Evolutionary conservation across 257 asterid species (phyloP), one percentile per base, ranked within the genome.

Genomic region (Solanum megistacrolobum): DNA sequence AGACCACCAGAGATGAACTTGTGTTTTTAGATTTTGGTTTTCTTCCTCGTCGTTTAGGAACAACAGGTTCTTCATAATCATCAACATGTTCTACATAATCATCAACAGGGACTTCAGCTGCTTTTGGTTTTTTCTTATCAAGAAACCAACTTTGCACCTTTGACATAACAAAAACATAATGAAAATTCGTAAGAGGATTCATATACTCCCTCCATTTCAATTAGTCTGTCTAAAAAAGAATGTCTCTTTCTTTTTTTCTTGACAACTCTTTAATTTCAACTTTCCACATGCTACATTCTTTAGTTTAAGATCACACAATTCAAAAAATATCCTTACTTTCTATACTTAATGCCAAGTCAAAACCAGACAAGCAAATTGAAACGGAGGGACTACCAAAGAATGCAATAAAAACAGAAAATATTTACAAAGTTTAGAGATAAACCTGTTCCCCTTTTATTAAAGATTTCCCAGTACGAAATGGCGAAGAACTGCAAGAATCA

Each of bases 121-220:
- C 89, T 90, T 85, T 76, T 25, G 52, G 78, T 55, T 68, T 86
- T 72, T 76, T 89, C 87, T 91, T 93, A 83, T 93, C 94, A 48
- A 79, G 84, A 87, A 95, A 95, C 98, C 98, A 97, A 86, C 88
- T 74, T 86, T 90, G 91, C 89, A 96, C 98, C 99, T 97, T 88
- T 46, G 86, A 81, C 46, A 60, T 83, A 62, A 72, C 36, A 43
- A 81, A 46, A 82, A 13, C 52, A 27, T 29, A 58, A 12, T 35
- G 68, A 79, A 27, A 29, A 83, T 13, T 32, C 14, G 73, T 35
- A 83, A 86, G 8, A 86, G 1, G 55, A 74, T 12, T 85, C 52
- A 84, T 68, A 79, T 66, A 55, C 83, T 36, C 27, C 12, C 68
- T 58, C 68, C 68, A 58, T 58, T 20, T 58, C 68, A 58, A 20